phyloP scores from a whole-genome alignment of 345 rosid genomes.

The Balakata baccata region DNA sequence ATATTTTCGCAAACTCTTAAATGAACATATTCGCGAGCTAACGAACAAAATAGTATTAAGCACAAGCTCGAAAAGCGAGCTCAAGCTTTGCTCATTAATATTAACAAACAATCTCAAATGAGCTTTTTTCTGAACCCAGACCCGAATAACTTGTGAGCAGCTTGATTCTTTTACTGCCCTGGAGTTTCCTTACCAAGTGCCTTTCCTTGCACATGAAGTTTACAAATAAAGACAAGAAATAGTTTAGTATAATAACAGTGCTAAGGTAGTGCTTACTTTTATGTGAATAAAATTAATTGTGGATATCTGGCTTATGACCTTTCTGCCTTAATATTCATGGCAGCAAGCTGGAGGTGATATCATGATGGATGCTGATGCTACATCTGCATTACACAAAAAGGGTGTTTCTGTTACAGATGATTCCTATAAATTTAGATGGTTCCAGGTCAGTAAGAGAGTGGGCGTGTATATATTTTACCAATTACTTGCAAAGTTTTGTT shows the following conservation, averaged over 20 bases:
- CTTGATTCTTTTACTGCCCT: too few relatives aligned
- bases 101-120: too few relatives aligned
- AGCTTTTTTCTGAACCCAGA: too few relatives aligned
- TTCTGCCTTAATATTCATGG: slow-evolving; percentile 21
- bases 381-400: slow-evolving; percentile 67
- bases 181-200: not conserved
- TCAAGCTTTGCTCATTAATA: too few relatives aligned
- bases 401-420: slow-evolving; percentile 71
- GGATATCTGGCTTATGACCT: slow-evolving; percentile 2
- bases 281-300: not conserved
- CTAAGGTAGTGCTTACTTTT: not conserved
- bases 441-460: slow-evolving; percentile 39
- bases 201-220: not conserved
- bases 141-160: too few relatives aligned
- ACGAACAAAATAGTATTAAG: too few relatives aligned
- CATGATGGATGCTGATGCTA: slow-evolving; percentile 91
- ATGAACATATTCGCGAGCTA: too few relatives aligned
- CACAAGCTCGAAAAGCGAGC: too few relatives aligned
- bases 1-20: too few relatives aligned
- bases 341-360: slow-evolving; percentile 92
- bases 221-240: not conserved
- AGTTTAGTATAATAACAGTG: not conserved
- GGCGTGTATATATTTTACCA: not conserved
- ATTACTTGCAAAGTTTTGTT: not conserved
- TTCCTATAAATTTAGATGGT: slow-evolving; percentile 75